A percentile compares a stretch with the other conserved stretches of the same genome.
These are phyloP conservation scores for Globisporangium viniferum DNA, from an alignment of 352 stramenopile genomes.

Conservation along the genomic window DNA sequence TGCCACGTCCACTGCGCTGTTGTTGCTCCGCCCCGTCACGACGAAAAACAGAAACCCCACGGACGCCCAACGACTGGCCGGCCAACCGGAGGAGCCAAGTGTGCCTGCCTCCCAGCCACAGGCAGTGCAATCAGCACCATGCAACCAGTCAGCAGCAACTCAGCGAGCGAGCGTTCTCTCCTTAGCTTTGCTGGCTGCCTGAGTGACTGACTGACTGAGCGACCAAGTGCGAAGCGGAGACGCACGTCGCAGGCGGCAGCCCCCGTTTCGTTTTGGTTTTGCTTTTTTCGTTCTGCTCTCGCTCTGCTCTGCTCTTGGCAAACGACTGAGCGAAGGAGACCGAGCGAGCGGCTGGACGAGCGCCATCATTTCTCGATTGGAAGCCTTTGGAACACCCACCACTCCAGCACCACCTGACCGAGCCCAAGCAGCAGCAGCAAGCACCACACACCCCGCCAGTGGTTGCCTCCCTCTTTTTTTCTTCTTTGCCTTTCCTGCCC, in stretches of 20 bases:
- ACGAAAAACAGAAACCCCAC: constrained; percentile 17
- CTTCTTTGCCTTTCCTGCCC: background rate
- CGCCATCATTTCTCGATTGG: constrained; percentile 25
- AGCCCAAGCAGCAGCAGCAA: background rate
- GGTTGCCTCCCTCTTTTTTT: constrained; percentile 2
- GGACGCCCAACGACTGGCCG: constrained; percentile 6
- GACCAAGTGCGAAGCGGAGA: background rate
- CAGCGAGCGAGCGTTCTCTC: background rate
- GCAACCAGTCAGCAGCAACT: background rate
- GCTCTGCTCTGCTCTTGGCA: background rate
- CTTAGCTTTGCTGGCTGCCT: background rate
- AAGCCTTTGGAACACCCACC: constrained; percentile 12
- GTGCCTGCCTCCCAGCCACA: background rate
- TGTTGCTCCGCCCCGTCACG: constrained; percentile 12
- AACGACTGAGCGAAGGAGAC: background rate
- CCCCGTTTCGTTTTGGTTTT: constrained; percentile 13
- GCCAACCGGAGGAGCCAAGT: constrained; percentile 13
- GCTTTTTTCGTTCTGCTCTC: background rate
- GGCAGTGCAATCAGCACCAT: background rate
- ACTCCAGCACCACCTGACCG: background rate
- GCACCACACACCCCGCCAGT: background rate
- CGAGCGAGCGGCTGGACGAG: constrained; percentile 2
- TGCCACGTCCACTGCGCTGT: background rate
- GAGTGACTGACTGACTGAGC: constrained; percentile 3
- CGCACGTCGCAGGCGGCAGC: constrained; percentile 1